phyloP scores from a whole-genome alignment of 163 green algal genomes.

The Coccomyxa subellipsoidea region DNA sequence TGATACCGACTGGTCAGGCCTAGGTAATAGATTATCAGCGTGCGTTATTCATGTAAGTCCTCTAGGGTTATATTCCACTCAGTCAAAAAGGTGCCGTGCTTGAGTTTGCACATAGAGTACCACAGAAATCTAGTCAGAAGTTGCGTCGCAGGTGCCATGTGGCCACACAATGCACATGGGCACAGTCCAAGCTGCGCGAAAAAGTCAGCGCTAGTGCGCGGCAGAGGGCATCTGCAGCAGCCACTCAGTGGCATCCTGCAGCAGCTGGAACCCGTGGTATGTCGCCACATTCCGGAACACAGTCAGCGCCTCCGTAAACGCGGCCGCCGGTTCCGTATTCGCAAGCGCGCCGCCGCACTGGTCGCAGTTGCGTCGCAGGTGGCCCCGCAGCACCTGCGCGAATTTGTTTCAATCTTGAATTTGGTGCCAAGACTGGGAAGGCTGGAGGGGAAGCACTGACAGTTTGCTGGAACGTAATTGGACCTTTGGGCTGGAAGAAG shows the following conservation, averaged over 20 bases:
- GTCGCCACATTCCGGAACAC: conserved; percentile 55
- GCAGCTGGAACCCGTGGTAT: conserved; percentile 67
- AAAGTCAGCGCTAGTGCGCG: not conserved
- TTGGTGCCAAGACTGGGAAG: not conserved
- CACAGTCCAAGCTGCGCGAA: too few species aligned
- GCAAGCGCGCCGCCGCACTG: conserved; percentile 59
- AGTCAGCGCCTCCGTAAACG: conserved; percentile 38
- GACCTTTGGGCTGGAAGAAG: not conserved
- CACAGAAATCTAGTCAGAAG: too few species aligned
- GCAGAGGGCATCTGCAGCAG: conserved; percentile 25
- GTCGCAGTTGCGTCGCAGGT: conserved; percentile 55
- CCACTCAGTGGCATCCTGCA: conserved; percentile 55
- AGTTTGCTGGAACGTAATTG: not conserved
- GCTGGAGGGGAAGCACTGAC: not conserved
- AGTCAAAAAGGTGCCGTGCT: too few species aligned
- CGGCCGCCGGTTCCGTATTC: conserved; percentile 24
- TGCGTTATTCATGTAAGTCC: too few species aligned
- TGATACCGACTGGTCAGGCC: too few species aligned
- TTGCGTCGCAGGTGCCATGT: too few species aligned
- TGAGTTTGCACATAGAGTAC: too few species aligned
- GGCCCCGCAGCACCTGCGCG: conserved; percentile 42
- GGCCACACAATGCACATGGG: too few species aligned
- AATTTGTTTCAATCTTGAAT: conserved; percentile 13
- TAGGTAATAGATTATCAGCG: too few species aligned
- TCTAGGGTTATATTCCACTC: too few species aligned